phyloP scores from a whole-genome alignment of 176 grass and related monocot genomes.

The Raddia guianensis region DNA sequence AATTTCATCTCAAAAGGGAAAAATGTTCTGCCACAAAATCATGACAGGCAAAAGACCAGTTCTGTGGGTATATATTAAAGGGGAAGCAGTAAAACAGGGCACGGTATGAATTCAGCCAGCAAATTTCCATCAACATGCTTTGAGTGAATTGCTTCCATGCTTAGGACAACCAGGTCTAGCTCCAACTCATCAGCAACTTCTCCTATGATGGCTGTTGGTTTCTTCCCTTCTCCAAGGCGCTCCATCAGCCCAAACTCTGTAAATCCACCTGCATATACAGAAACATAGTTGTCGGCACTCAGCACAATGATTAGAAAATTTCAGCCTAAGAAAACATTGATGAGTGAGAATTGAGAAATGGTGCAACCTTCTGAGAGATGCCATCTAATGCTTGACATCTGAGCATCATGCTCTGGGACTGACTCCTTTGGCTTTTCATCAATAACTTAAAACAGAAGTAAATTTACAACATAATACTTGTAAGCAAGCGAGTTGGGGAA shows the following conservation, averaged over 20 bases:
- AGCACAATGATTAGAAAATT: neutral
- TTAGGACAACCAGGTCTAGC: constrained; percentile 90
- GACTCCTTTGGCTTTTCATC: constrained; percentile 92
- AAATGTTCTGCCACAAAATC: constrained; percentile 18
- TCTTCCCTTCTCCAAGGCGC: constrained; percentile 85
- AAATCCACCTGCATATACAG: constrained; percentile 68
- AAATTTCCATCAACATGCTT: constrained; percentile 96
- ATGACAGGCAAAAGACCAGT: neutral
- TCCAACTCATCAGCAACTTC: constrained; percentile 93
- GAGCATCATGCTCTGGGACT: constrained; percentile 84
- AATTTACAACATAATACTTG: neutral
- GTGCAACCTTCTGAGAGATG: constrained; percentile 90
- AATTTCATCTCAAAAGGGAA: constrained; percentile 24
- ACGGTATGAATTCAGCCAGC: constrained; percentile 91
- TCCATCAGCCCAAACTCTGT: constrained; percentile 97
- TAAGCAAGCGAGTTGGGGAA: neutral
- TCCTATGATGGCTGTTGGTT: constrained; percentile 82
- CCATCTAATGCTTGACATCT: constrained; percentile 93
- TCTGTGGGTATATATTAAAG: constrained; percentile 50
- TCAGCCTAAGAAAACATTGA: neutral
- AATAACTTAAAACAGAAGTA: constrained; percentile 67
- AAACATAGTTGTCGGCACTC: constrained; percentile 16
- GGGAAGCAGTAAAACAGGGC: constrained; percentile 85
- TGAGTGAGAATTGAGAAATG: neutral
- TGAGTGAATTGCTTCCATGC: constrained; percentile 97